Evolutionary conservation across 768 basidiomycete genomes (phyloP).

Genomic region (Stropharia rugosoannulata): DNA sequence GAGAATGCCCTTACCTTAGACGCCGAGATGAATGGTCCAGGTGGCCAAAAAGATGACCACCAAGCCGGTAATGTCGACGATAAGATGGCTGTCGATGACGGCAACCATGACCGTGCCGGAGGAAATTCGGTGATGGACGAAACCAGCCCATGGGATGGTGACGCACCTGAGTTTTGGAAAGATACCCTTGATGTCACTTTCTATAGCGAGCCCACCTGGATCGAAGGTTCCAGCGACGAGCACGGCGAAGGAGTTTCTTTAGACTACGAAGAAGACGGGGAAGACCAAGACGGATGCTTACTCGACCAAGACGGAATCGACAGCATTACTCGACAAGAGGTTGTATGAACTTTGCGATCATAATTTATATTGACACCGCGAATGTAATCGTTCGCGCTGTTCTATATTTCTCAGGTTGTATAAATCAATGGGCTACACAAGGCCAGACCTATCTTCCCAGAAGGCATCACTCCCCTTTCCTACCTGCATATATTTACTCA

Average conservation of each 20-base stretch:
- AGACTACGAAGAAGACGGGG: slow-evolving; percentile 18
- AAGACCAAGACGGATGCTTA: slow-evolving; percentile 23
- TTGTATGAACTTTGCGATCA: slow-evolving; percentile 16
- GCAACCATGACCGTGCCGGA: background rate
- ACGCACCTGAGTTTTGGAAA: background rate
- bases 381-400: too few relatives aligned
- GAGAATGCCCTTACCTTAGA: background rate
- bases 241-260: slow-evolving; percentile 1
- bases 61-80: background rate
- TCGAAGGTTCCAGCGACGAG: slow-evolving; percentile 3
- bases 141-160: background rate
- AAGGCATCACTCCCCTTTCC: too few relatives aligned
- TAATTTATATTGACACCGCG: too few relatives aligned
- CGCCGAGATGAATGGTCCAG: background rate
- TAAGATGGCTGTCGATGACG: background rate
- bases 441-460: too few relatives aligned
- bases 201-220: slow-evolving; percentile 6
- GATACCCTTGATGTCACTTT: slow-evolving; percentile 3
- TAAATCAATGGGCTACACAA: too few relatives aligned
- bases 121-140: background rate
- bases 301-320: slow-evolving; percentile 28
- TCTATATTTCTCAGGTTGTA: too few relatives aligned
- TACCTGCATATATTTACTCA: too few relatives aligned
- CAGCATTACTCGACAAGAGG: slow-evolving; percentile 28
- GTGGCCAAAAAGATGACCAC: background rate